A percentile compares a stretch with the other conserved stretches of the same genome.
phyloP scores from a whole-genome alignment of 768 basidiomycete species.

The Mycena rebaudengoi region DNA sequence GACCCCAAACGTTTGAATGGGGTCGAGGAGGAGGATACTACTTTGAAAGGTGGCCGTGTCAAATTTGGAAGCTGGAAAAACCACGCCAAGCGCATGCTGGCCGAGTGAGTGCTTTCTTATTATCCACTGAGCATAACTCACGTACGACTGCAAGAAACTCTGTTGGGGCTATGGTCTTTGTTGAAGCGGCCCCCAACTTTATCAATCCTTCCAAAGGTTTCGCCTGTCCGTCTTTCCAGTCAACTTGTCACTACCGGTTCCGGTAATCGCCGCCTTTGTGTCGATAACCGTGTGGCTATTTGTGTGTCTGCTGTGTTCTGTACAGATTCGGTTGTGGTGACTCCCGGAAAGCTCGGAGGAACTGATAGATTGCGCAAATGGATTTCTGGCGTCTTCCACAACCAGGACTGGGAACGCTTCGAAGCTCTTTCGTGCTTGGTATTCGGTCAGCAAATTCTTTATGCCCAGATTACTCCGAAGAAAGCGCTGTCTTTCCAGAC shows the following conservation, averaged over 20 bases:
- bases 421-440: background rate
- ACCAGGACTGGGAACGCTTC: no score
- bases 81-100: background rate
- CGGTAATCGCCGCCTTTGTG: background rate
- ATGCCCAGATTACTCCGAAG: background rate
- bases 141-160: background rate
- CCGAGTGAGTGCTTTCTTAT: background rate
- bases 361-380: background rate
- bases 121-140: background rate
- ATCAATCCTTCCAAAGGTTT: background rate
- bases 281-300: background rate
- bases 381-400: background rate
- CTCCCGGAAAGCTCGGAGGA: background rate
- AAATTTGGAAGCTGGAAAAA: background rate
- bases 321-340: background rate
- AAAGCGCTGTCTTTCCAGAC: background rate
- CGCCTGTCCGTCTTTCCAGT: background rate
- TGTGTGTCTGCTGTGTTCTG: background rate
- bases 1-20: background rate
- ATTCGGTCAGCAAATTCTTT: background rate
- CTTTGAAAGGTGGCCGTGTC: background rate
- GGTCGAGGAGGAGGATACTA: background rate
- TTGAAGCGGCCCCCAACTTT: background rate
- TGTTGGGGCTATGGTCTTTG: background rate
- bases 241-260: background rate